phyloP scores from a whole-genome alignment of 2,329 filamentous ascomycete species.

The Cadophora sp. region DNA sequence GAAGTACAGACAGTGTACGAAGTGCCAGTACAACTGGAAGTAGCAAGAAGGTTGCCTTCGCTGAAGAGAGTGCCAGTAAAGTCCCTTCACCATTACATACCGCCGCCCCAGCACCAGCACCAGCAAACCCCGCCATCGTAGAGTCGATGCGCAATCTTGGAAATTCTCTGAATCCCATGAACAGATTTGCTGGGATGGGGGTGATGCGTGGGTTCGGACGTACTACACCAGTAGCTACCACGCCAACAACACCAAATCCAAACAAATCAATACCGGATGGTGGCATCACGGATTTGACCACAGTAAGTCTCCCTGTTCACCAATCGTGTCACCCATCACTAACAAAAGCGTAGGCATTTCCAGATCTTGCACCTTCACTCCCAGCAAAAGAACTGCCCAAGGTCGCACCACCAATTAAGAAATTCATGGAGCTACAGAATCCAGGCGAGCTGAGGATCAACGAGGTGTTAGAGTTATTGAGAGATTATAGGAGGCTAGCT shows the following conservation, averaged over 20 bases:
- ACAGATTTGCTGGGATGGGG: conserved; percentile 75
- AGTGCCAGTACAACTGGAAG: conserved; percentile 58
- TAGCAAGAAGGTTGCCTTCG: conserved; percentile 63
- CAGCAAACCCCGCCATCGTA: conserved; percentile 67
- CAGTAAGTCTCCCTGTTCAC: conserved; percentile 52
- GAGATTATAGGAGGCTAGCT: conserved; percentile 77
- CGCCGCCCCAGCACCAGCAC: conserved; percentile 41
- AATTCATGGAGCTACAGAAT: conserved; percentile 75
- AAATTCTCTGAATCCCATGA: conserved; percentile 83
- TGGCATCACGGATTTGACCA: conserved; percentile 58
- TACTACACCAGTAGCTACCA: conserved; percentile 47
- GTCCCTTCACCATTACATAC: conserved; percentile 40
- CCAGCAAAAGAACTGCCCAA: conserved; percentile 62
- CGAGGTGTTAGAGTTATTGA: conserved; percentile 75
- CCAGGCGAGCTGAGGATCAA: conserved; percentile 73
- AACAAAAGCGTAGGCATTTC: conserved; percentile 58
- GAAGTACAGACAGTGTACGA: conserved; percentile 75
- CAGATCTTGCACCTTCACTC: conserved; percentile 61
- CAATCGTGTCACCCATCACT: conserved; percentile 3
- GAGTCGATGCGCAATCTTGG: conserved; percentile 84
- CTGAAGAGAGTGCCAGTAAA: conserved; percentile 50
- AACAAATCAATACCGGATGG: conserved; percentile 55
- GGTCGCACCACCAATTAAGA: conserved; percentile 70
- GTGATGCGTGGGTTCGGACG: conserved; percentile 79
- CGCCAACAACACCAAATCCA: conserved; percentile 49